phyloP scores from a whole-genome alignment of 179 eudicot genomes.

The Silene noctiflora region DNA sequence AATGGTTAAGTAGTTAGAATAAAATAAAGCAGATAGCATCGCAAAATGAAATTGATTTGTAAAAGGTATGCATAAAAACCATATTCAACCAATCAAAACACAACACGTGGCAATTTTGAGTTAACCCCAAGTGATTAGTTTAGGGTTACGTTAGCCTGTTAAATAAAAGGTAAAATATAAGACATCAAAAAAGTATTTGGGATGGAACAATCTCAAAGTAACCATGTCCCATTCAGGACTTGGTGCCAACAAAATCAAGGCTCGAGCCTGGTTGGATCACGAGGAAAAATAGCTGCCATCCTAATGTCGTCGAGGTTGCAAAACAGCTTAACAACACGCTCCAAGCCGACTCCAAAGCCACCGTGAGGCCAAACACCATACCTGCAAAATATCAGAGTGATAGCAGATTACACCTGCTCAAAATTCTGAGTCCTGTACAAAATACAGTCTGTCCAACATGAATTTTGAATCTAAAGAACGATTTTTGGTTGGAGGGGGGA shows the following conservation, averaged over 20 bases:
- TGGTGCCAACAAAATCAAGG: conserved; percentile 36
- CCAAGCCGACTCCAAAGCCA: conserved; percentile 91
- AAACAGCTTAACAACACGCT: conserved; percentile 94
- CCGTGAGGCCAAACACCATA: conserved; percentile 92
- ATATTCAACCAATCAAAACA: too few relatives aligned
- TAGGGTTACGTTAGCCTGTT: too few relatives aligned
- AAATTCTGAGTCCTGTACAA: neutral
- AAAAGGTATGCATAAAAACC: too few relatives aligned
- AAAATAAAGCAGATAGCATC: too few relatives aligned
- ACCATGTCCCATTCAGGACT: neutral
- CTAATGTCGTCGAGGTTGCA: conserved; percentile 88
- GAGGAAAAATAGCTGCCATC: conserved; percentile 73
- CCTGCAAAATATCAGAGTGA: conserved; percentile 35
- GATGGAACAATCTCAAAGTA: too few relatives aligned
- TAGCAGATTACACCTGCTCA: neutral
- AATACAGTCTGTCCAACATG: neutral
- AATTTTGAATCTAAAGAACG: neutral
- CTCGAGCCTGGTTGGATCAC: conserved; percentile 73
- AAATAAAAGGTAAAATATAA: too few relatives aligned
- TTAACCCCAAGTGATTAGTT: too few relatives aligned
- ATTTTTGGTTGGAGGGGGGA: neutral
- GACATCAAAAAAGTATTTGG: too few relatives aligned
- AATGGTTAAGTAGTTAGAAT: too few relatives aligned
- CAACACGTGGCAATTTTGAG: too few relatives aligned
- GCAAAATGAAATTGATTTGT: too few relatives aligned